A percentile compares a stretch with the other conserved stretches of the same genome.
Conservation (phyloP, 2,329 filamentous ascomycete species). For the Exophiala dermatitidis region DNA sequence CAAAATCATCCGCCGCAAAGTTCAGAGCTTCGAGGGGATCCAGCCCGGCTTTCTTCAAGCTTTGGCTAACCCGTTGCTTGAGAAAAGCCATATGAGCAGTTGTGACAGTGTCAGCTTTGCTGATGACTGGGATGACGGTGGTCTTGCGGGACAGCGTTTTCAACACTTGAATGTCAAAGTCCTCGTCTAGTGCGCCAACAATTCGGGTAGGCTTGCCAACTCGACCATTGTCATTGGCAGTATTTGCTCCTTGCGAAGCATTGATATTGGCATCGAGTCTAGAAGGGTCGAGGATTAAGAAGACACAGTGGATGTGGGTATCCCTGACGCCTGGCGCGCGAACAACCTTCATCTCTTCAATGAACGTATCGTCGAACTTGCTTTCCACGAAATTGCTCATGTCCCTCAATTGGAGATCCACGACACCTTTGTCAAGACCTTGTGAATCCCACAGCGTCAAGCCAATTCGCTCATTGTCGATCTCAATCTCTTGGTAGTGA, state of each 20-base stretch:
- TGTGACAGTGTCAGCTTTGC: constrained; percentile 96
- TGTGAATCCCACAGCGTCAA: constrained; percentile 95
- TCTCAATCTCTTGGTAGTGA: constrained; percentile 88
- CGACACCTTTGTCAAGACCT: constrained; percentile 87
- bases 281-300: constrained; percentile 81
- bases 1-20: constrained; percentile 72
- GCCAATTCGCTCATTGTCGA: constrained; percentile 84
- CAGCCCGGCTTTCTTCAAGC: constrained; percentile 74
- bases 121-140: constrained; percentile 88
- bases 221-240: constrained; percentile 48
- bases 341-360: constrained; percentile 94
- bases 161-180: constrained; percentile 83
- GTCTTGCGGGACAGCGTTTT: constrained; percentile 86
- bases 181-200: constrained; percentile 70
- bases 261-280: constrained; percentile 74
- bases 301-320: constrained; percentile 94
- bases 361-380: constrained; percentile 97
- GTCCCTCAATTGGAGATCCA: constrained; percentile 87
- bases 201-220: constrained; percentile 33
- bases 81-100: constrained; percentile 85
- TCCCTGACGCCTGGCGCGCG: constrained; percentile 88
- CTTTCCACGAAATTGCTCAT: constrained; percentile 89
- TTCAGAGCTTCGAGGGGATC: constrained; percentile 84
- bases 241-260: constrained; percentile 52
- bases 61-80: constrained; percentile 84